A percentile compares a stretch with the other conserved stretches of the same genome.
These are phyloP conservation scores for Boletus sp. DNA, from an alignment of 768 basidiomycete species.

Conservation along the genomic window DNA sequence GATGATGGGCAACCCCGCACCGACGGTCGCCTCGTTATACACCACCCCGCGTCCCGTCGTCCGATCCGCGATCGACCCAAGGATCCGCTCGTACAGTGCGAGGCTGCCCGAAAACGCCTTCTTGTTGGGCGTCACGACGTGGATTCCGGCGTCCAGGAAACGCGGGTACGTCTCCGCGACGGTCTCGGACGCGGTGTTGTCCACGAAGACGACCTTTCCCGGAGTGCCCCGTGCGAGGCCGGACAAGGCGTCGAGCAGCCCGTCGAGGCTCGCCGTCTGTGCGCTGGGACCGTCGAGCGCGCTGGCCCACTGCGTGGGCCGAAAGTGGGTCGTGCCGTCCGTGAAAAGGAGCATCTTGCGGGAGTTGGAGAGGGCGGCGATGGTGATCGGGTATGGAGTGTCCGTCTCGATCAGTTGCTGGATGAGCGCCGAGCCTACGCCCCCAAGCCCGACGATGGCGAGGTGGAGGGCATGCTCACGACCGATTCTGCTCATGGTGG, in stretches of 20 bases:
- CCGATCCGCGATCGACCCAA: conserved; percentile 38
- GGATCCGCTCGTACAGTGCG: conserved; percentile 65
- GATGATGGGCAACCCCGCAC: conserved; percentile 92
- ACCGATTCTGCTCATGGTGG: conserved; percentile 14
- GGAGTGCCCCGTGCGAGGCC: conserved; percentile 42
- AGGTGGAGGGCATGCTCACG: conserved; percentile 44
- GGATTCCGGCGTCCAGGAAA: conserved; percentile 75
- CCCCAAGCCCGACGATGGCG: conserved; percentile 87
- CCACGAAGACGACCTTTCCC: conserved; percentile 70
- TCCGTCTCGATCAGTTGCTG: conserved; percentile 61
- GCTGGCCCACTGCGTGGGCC: conserved; percentile 43
- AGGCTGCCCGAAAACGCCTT: conserved; percentile 85
- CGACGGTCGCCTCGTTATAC: conserved; percentile 89
- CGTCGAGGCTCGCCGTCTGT: conserved; percentile 37
- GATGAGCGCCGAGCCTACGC: conserved; percentile 88
- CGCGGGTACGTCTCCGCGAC: conserved; percentile 81
- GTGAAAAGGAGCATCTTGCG: conserved; percentile 56
- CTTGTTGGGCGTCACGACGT: conserved; percentile 96
- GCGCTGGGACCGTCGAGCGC: conserved; percentile 44
- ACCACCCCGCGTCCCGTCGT: conserved; percentile 49
- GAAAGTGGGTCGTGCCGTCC: conserved; percentile 39
- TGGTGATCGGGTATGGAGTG: conserved; percentile 58
- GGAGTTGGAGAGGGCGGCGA: conserved; percentile 71
- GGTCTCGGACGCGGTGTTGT: conserved; percentile 86
- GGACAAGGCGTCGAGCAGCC: conserved; percentile 42